Base-by-base conservation (phyloP, 2,329 filamentous ascomycete species). In the Cladosporium oxysporum region DNA sequence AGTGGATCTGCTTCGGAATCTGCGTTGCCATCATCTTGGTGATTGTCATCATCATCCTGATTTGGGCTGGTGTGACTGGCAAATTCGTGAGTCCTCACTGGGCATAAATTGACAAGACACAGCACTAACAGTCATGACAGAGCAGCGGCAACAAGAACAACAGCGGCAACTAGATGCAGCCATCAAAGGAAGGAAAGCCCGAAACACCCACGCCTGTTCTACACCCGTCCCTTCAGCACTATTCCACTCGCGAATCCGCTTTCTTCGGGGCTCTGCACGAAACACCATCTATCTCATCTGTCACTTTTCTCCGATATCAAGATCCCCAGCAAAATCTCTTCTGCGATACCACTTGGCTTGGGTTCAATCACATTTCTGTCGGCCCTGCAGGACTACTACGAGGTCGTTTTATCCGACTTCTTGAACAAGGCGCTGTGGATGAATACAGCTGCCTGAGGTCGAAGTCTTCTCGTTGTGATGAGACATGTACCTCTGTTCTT, bases 1-100 rank as follows among this genome's bases (percentile, higher is more conserved):
- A 97, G 90, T 97, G 93, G 93, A 93, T 91, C 77, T 97, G 93
- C 83, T 81, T 97, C 71, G 88, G 90, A 74, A 92, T 97, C 74
- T 81, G 84, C 72, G 81, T 76, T 68, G 71, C 77, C 66, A 74
- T 68, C 59, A 66, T 66, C 23, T 6, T 67, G 29, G 31, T 66
- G 11, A 66, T 66, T 50, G 59, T 66, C 8, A 61, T 66, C 37
- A 66, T 66, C 49, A 62, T 66, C 14, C 23, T 66, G 18, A 66
- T 66, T 35, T 66, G 58, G 41, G 58, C 58, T 41, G 64, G 58
- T 37, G 59, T 62, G 2, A 66, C 64, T 44, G 64, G 64, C 47
- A 66, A 66, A 60, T 66, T 66, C 52, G 37, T 59, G 31, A 65
- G 63, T 60, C 44, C 23, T 52, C n/a, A 10, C 1, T 58, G 37